Evolutionary conservation across 2,329 filamentous ascomycete genomes (phyloP).

Genomic region (Fusarium udum): DNA sequence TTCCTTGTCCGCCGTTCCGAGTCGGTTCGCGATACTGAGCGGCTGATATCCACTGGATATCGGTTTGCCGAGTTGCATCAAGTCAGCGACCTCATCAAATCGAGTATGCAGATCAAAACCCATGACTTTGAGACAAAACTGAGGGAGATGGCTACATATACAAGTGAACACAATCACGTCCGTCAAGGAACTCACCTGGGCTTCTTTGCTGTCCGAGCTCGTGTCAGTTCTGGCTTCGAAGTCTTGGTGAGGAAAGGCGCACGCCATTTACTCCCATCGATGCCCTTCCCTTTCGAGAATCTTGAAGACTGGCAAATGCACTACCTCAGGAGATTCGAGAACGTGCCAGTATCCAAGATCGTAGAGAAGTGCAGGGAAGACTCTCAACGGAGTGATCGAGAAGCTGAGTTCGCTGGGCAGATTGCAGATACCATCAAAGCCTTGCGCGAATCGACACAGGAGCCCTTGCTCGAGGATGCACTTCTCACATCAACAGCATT

Average conservation of each 20-base stretch:
- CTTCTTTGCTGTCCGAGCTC: slow-evolving; percentile 65
- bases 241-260: slow-evolving; percentile 66
- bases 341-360: slow-evolving; percentile 50
- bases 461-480: slow-evolving; percentile 58
- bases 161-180: slow-evolving; percentile 56
- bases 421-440: slow-evolving; percentile 55
- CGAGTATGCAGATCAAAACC: slow-evolving; percentile 77
- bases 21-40: slow-evolving; percentile 65
- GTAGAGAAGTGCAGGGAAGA: slow-evolving; percentile 48
- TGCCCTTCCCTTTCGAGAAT: slow-evolving; percentile 61
- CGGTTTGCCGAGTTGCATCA: slow-evolving; percentile 78
- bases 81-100: slow-evolving; percentile 73
- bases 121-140: slow-evolving; percentile 70
- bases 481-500: slow-evolving; percentile 55
- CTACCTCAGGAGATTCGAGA: slow-evolving; percentile 62
- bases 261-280: slow-evolving; percentile 69
- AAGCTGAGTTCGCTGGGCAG: slow-evolving; percentile 56
- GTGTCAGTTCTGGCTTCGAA: slow-evolving; percentile 67
- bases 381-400: slow-evolving; percentile 48
- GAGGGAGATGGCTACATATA: slow-evolving; percentile 70
- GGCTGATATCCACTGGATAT: slow-evolving; percentile 76
- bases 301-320: slow-evolving; percentile 66
- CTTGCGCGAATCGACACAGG: slow-evolving; percentile 54
- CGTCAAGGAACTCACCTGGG: slow-evolving; percentile 65
- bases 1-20: slow-evolving; percentile 77